Evolutionary conservation across 768 basidiomycete species (phyloP).

Genomic region (Erythrobasidium yunnanense): DNA sequence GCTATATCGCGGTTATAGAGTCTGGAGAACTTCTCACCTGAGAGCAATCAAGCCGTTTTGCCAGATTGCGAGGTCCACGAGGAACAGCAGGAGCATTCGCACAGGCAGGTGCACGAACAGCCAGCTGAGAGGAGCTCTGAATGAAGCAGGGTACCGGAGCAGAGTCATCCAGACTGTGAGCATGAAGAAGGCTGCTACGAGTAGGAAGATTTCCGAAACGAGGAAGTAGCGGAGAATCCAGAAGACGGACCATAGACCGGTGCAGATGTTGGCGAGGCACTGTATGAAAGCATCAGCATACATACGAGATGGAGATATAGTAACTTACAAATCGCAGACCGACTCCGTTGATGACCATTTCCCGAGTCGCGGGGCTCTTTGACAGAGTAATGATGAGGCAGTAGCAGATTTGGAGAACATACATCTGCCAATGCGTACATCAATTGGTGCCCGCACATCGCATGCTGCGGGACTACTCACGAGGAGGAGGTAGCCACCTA

Average conservation of each 20-base stretch:
- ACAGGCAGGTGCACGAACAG: constrained; percentile 79
- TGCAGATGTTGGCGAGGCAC: constrained; percentile 15
- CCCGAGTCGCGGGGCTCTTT: constrained; percentile 63
- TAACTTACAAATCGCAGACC: constrained; percentile 60
- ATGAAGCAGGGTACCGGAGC: constrained; percentile 57
- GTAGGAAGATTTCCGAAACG: constrained; percentile 61
- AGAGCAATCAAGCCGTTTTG: constrained; percentile 60
- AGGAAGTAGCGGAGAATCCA: constrained; percentile 67
- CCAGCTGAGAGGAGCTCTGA: constrained; percentile 56
- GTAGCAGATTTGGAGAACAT: constrained; percentile 66
- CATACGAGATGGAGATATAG: constrained; percentile 45
- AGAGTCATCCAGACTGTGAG: constrained; percentile 63
- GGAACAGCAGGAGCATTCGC: constrained; percentile 57
- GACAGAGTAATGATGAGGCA: constrained; percentile 65
- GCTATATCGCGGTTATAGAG: constrained; percentile 38
- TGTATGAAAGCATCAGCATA: neutral
- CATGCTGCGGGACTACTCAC: no score
- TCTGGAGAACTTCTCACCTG: constrained; percentile 51
- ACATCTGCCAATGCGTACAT: constrained; percentile 42
- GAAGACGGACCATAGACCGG: constrained; percentile 5
- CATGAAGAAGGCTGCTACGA: constrained; percentile 58
- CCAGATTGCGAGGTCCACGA: constrained; percentile 53
- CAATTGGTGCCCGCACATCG: neutral
- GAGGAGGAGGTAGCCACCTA: constrained; percentile 38
- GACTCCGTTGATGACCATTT: constrained; percentile 63